Percentiles rank a stretch among this genome's conserved stretches.
These are phyloP conservation scores for Cucurbita ficifolia DNA, from an alignment of 306 rosid species.

Conservation along the genomic window DNA sequence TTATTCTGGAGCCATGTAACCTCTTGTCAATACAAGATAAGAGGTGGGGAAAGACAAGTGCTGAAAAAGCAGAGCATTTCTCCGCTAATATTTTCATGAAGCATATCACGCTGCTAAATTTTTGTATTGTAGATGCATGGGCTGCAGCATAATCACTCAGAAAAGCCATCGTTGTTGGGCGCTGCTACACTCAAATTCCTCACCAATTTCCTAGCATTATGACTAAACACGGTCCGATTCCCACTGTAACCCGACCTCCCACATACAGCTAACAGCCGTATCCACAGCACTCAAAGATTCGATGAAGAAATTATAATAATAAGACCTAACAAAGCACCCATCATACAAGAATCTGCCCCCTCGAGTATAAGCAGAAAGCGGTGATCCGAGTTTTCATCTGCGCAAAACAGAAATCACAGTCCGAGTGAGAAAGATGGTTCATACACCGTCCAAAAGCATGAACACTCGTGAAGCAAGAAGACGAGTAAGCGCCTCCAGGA, in stretches of 20 bases:
- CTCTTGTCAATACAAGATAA: slow-evolving; percentile 23
- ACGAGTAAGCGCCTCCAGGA: too few relatives aligned
- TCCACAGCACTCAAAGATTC: slow-evolving; percentile 25
- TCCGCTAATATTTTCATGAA: not conserved
- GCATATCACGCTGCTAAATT: not conserved
- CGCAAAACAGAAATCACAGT: slow-evolving; percentile 52
- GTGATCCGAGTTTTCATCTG: slow-evolving; percentile 49
- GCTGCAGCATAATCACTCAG: slow-evolving; percentile 3
- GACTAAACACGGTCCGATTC: slow-evolving; percentile 13
- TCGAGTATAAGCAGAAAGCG: slow-evolving; percentile 36
- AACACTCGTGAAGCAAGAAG: slow-evolving; percentile 10
- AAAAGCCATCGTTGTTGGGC: slow-evolving; percentile 30
- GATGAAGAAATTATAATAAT: slow-evolving; percentile 32
- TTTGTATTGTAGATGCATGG: not conserved
- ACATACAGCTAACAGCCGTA: slow-evolving; percentile 24
- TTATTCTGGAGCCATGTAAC: slow-evolving; percentile 80
- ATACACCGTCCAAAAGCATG: slow-evolving; percentile 53
- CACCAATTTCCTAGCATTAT: slow-evolving; percentile 29
- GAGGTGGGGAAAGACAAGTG: too few relatives aligned
- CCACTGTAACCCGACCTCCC: slow-evolving; percentile 10
- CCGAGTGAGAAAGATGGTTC: slow-evolving; percentile 36
- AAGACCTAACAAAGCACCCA: slow-evolving; percentile 53
- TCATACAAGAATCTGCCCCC: slow-evolving; percentile 47
- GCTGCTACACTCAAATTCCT: slow-evolving; percentile 36
- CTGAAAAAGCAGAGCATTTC: not conserved